These are phyloP conservation scores for Pseudozyma flocculosa DNA, from an alignment of 1,284 basidiomycete species.

Conservation along the genomic window DNA sequence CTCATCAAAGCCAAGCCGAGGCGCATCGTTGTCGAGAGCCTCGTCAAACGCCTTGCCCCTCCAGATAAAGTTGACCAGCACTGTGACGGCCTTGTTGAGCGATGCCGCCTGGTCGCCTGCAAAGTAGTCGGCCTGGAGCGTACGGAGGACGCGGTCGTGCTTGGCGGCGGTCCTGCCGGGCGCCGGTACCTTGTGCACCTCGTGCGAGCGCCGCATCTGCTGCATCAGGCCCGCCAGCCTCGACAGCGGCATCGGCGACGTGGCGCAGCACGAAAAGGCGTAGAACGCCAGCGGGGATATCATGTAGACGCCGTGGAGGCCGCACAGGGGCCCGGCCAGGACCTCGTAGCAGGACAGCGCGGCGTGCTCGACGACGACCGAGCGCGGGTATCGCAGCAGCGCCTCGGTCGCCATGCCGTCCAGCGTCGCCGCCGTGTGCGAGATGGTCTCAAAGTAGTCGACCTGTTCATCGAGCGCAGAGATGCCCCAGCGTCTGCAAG, in stretches of 20 bases:
- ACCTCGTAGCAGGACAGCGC: slow-evolving; percentile 21
- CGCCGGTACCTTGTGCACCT: slow-evolving; percentile 10
- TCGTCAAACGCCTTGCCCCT: slow-evolving; percentile 15
- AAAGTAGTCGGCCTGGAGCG: slow-evolving; percentile 10
- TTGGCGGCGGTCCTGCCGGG: not conserved
- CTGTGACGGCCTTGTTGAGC: slow-evolving; percentile 29
- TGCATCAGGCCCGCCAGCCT: slow-evolving; percentile 30
- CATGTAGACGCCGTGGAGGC: slow-evolving; percentile 8
- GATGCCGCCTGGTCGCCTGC: slow-evolving; percentile 18
- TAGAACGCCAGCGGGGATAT: slow-evolving; percentile 12
- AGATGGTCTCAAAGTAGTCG: slow-evolving; percentile 21
- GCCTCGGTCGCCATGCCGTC: slow-evolving; percentile 13
- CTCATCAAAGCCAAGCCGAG: slow-evolving; percentile 11
- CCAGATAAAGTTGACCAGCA: slow-evolving; percentile 32
- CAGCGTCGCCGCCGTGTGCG: slow-evolving; percentile 8
- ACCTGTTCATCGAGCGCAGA: slow-evolving; percentile 14
- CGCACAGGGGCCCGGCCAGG: slow-evolving; percentile 12
- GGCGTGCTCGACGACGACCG: slow-evolving; percentile 23
- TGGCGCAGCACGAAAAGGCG: slow-evolving; percentile 22
- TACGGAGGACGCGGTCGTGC: slow-evolving; percentile 8
- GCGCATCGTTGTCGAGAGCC: slow-evolving; percentile 2
- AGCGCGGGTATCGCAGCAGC: slow-evolving; percentile 13
- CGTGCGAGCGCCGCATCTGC: slow-evolving; percentile 18
- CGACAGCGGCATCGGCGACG: slow-evolving; percentile 30
- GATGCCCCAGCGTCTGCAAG: slow-evolving; percentile 21